These are phyloP conservation scores for Nakazawaea ernobii DNA, from an alignment of 805 yeast genomes.

Conservation along the genomic window DNA sequence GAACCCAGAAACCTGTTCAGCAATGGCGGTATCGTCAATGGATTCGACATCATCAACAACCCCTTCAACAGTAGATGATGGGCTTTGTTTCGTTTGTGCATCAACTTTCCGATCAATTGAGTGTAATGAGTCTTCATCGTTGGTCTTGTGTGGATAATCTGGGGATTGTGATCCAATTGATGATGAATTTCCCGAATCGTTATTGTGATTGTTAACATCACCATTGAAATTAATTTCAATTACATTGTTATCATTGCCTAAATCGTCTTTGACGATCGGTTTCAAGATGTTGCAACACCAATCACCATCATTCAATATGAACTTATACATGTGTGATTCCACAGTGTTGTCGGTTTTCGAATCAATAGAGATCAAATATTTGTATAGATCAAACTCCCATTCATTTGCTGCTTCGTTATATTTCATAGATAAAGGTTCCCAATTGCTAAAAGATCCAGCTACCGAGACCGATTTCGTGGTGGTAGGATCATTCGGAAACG, in stretches of 20 bases:
- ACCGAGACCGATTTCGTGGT: constrained; percentile 1
- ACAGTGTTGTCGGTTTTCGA: background rate
- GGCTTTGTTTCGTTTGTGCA: background rate
- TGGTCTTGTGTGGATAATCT: constrained; percentile 14
- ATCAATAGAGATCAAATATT: constrained; percentile 9
- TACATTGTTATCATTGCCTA: constrained; percentile 22
- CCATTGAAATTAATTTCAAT: constrained; percentile 10
- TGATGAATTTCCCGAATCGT: background rate
- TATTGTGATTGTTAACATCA: background rate
- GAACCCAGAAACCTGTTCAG: background rate
- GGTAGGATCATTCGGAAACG: constrained; percentile 7
- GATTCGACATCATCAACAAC: background rate
- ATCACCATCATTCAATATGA: constrained; percentile 19
- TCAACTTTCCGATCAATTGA: background rate
- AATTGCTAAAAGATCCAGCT: constrained; percentile 9
- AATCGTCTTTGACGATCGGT: constrained; percentile 18
- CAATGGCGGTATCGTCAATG: constrained; percentile 1
- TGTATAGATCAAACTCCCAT: constrained; percentile 9
- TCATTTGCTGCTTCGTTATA: background rate
- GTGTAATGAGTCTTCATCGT: constrained; percentile 9
- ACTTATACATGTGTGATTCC: constrained; percentile 21
- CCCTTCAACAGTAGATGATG: background rate
- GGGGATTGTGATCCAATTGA: constrained; percentile 6
- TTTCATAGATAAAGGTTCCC: constrained; percentile 3
- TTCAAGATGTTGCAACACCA: constrained; percentile 22